Evolutionary conservation across 352 stramenopile genomes (phyloP).

Genomic region (Salisapilia sapeloensis): DNA sequence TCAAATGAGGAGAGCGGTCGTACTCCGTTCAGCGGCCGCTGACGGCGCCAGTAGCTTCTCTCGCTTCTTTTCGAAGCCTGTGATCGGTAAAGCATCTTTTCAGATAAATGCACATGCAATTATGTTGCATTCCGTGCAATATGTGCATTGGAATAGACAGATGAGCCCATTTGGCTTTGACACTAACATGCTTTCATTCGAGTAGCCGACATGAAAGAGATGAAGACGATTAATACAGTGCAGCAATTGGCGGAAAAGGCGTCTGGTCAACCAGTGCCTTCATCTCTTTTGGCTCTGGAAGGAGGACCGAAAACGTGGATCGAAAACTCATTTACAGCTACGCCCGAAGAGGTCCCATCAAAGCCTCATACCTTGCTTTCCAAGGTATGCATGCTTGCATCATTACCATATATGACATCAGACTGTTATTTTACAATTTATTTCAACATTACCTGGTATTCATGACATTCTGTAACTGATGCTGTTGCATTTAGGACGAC

Average conservation of each 20-base stretch:
- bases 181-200: neutral
- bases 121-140: neutral
- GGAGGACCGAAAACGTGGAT: too few species aligned
- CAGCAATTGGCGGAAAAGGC: conserved; percentile 29
- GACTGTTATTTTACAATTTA: too few species aligned
- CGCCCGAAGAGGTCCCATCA: too few species aligned
- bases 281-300: too few species aligned
- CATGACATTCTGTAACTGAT: neutral
- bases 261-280: too few species aligned
- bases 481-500: neutral
- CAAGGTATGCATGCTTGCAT: too few species aligned
- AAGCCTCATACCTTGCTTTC: too few species aligned
- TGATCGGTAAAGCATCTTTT: neutral
- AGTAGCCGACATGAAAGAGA: conserved; percentile 27
- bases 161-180: neutral
- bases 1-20: neutral
- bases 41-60: neutral
- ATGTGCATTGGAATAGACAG: neutral
- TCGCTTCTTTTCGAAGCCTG: neutral
- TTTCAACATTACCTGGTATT: too few species aligned
- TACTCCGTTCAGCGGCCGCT: neutral
- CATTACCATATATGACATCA: too few species aligned
- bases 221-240: conserved; percentile 31
- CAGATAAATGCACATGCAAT: neutral
- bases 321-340: too few species aligned